Evolutionary conservation across 2,329 filamentous ascomycete genomes (phyloP), one percentile per base, ranked within the genome.

Genomic region (Blastomyces parvus): DNA sequence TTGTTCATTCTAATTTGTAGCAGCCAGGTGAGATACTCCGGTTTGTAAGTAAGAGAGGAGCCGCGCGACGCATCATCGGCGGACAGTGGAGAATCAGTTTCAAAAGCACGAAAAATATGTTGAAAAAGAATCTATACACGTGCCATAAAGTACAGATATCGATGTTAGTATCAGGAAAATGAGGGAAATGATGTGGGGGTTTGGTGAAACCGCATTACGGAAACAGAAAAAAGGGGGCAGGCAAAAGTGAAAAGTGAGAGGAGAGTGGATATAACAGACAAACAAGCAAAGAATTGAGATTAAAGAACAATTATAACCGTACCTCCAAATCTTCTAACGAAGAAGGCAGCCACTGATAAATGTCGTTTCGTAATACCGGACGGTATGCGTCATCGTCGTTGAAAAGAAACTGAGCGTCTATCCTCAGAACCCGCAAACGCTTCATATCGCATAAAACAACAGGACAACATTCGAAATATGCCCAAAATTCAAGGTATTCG

Each of bases 301-400:
- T 1, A 1, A 44, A n/a, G 25, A 13, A n/a, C n/a, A 9, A 13
- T 2, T 25, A 22, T 3, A 25, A 22, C 46, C n/a, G 14, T n/a
- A 56, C 52, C 52, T 56, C 33, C 33, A 56, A 56, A 33, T 30
- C 9, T 56, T 56, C 52, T 27, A 56, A 56, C 2, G 52, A 56
- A 36, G 52, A 13, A 7, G 52, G 52, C 7, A 56, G 30, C 33
- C 52, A n/a, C 17, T 19, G 6, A 17, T 56, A 11, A 56, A 56
- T 48, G 19, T 48, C n/a, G n/a, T 25, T 14, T 25, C 46, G 46
- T 2, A 48, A 48, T 13, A 25, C 1, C 22, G 46, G n/a, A 9
- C 22, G 8, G n/a, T 25, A 8, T 25, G n/a, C n/a, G n/a, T 25
- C 46, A n/a, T 48, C 46, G 5, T 48, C 46, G 14, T 9, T 25